Base-by-base conservation (phyloP, 768 basidiomycete species). In the Leccinum variicolor region DNA sequence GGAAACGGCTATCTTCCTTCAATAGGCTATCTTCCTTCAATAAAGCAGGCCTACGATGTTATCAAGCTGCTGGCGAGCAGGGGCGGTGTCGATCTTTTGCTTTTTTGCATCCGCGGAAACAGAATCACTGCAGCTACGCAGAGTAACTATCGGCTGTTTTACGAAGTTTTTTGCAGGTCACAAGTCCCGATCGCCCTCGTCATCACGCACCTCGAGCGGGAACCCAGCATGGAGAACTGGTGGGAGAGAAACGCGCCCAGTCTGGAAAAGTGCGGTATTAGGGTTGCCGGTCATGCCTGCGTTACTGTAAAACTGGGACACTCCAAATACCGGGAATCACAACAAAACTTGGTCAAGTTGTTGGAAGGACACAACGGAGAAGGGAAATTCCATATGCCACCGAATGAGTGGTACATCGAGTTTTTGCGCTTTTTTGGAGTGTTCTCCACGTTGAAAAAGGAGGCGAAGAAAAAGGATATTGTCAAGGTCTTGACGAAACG, bases 51-150 rank as follows among this genome's bases (percentile, higher is more conserved):
- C n/a, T 60, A 53, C 52, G 33, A 55, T 3, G 74, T 81, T 10
- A 70, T 81, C 57, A 62, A 66, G 10, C 62, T 59, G 3, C 62
- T 80, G 10, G 31, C 58, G 5, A 34, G 29, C 4, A 61, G 50
- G 11, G 74, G 67, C 1, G 79, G 80, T 31, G 64, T 81, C 13
- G 69, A 70, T 58, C 73, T 81, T 21, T 66, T 80, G 0, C 66
- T 80, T 0, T 79, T 73, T 59, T 73, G 73, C 60, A 74, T 80
- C 21, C 74, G 76, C 3, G 76, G 71, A 8, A 74, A 77, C n/a
- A 64, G 74, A 41, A 69, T 77, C 64, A 75, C 69, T 10, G 73
- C 70, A 49, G 66, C 65, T 2, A 66, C 70, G 39, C 67, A 70
- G 53, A 71, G 71, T 57, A 79, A 79, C 64, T 80, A 77, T 62